These are phyloP conservation scores for Geotrichum reessii DNA, from an alignment of 1,139 yeast species.

Conservation along the genomic window DNA sequence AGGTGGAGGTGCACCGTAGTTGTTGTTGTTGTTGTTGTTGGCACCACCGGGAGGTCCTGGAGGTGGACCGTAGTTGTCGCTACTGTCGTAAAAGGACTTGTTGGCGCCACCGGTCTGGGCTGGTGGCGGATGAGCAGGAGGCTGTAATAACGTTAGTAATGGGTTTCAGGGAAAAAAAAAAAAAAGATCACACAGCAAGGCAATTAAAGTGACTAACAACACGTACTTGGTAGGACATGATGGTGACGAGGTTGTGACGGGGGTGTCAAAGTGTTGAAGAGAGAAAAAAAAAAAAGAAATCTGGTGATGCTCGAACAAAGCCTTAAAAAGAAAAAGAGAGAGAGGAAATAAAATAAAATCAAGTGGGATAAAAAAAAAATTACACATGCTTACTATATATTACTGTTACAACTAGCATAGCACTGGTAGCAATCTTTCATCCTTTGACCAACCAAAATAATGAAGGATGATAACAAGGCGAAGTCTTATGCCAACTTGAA, in stretches of 20 bases:
- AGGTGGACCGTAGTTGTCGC: background rate
- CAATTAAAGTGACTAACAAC: background rate
- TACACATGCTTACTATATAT: too few relatives aligned
- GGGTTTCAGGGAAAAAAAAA: conserved; percentile 17
- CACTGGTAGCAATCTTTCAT: too few relatives aligned
- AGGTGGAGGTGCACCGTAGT: background rate
- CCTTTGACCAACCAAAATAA: too few relatives aligned
- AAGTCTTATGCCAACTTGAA: too few relatives aligned
- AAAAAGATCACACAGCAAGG: background rate
- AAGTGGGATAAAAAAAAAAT: background rate
- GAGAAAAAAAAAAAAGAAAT: background rate
- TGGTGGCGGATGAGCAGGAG: conserved; percentile 39
- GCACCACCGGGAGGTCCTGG: background rate
- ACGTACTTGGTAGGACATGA: background rate
- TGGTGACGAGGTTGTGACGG: background rate
- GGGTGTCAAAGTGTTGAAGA: background rate
- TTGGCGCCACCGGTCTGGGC: conserved; percentile 6
- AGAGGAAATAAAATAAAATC: background rate
- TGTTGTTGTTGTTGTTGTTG: background rate
- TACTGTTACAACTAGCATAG: too few relatives aligned
- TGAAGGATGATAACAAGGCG: too few relatives aligned
- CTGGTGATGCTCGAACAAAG: conserved; percentile 23
- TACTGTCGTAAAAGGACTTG: conserved; percentile 1
- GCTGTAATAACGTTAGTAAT: conserved; percentile 48
- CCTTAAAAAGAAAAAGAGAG: conserved; percentile 18